phyloP scores from a whole-genome alignment of 2,329 filamentous ascomycete species.

The Diaporthe vexans region DNA sequence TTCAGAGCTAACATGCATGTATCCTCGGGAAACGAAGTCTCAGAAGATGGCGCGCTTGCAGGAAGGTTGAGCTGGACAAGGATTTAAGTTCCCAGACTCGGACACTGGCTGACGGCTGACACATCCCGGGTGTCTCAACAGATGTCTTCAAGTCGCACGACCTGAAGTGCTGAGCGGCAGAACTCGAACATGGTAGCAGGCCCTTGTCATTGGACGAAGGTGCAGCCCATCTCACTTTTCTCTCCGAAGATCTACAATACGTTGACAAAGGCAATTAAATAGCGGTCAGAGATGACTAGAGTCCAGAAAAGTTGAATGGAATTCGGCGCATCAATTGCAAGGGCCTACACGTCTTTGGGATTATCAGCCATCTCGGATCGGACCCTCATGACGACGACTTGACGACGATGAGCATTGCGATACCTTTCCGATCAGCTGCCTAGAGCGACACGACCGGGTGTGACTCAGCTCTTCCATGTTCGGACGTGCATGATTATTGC shows the following conservation, averaged over 20 bases:
- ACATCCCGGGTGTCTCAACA: not conserved
- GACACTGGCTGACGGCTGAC: constrained; percentile 1
- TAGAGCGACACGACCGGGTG: not conserved
- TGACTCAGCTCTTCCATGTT: constrained; percentile 6
- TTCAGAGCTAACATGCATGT: constrained; percentile 7
- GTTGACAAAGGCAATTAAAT: not conserved
- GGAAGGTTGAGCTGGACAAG: not conserved
- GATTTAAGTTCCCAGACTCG: not conserved
- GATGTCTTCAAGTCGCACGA: not conserved
- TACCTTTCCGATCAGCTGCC: not conserved
- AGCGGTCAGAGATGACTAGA: not conserved
- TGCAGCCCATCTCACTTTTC: not conserved
- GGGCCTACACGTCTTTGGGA: not conserved
- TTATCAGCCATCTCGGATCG: not conserved
- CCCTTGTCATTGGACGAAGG: not conserved
- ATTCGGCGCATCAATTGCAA: not conserved
- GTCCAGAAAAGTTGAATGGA: not conserved
- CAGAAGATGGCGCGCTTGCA: not conserved
- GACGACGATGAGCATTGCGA: not conserved
- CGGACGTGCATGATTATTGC: not conserved
- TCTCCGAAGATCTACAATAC: not conserved
- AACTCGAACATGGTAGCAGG: not conserved
- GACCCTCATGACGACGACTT: not conserved
- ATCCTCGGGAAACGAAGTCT: not conserved
- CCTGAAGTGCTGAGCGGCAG: not conserved